Percentiles rank a stretch among this genome's conserved stretches.
Evolutionary conservation across 208 protist genomes (phyloP).

Genomic region (Wallacemonas sp.): DNA sequence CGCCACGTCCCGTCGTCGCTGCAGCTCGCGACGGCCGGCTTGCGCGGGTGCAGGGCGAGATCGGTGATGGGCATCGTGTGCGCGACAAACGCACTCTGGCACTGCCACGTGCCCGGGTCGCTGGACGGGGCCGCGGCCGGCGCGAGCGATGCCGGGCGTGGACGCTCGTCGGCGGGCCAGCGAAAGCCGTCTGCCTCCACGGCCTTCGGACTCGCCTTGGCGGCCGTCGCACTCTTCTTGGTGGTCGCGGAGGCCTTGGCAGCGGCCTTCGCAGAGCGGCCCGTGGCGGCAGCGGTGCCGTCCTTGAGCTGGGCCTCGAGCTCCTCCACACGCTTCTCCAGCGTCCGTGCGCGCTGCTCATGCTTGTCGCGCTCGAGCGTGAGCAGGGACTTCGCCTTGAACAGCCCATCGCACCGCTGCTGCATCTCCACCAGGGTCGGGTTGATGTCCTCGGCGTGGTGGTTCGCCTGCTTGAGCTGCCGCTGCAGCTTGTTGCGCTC

Average conservation of each 20-base stretch:
- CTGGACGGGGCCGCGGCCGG: neutral
- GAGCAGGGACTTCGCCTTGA: slow-evolving; percentile 86
- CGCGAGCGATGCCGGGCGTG: slow-evolving; percentile 14
- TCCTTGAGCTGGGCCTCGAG: slow-evolving; percentile 41
- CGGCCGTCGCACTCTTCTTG: neutral
- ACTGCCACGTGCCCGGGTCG: slow-evolving; percentile 61
- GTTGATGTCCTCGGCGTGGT: slow-evolving; percentile 74
- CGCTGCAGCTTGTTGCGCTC: slow-evolving; percentile 77
- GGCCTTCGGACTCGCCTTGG: neutral
- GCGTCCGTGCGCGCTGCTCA: slow-evolving; percentile 43
- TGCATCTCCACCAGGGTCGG: slow-evolving; percentile 83
- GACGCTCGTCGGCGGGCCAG: slow-evolving; percentile 78
- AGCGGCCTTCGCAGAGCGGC: neutral
- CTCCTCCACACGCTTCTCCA: slow-evolving; percentile 70
- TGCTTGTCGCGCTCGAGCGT: slow-evolving; percentile 83
- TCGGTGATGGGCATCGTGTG: slow-evolving; percentile 90
- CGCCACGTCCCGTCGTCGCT: slow-evolving; percentile 97
- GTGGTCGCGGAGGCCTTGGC: slow-evolving; percentile 8
- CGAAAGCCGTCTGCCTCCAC: slow-evolving; percentile 39
- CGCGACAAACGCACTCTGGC: slow-evolving; percentile 67
- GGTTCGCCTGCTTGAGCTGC: slow-evolving; percentile 73
- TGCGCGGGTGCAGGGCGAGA: slow-evolving; percentile 92
- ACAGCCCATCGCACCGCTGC: slow-evolving; percentile 73
- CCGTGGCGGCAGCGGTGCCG: slow-evolving; percentile 7
- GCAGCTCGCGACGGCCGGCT: slow-evolving; percentile 94